Conservation (phyloP, 164 flowering plant genomes). For the Euptelea pleiosperma region DNA sequence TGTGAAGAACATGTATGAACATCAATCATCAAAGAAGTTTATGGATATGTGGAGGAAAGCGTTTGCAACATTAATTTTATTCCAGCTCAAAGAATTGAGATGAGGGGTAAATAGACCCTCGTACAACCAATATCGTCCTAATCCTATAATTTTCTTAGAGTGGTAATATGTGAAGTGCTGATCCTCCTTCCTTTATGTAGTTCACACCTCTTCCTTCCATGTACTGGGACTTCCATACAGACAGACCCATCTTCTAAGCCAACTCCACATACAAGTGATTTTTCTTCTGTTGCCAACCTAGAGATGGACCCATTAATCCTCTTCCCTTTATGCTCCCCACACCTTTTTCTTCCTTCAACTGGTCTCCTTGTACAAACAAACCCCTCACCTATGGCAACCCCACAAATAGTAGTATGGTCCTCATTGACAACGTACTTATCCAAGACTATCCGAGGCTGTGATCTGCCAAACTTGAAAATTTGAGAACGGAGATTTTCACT, state of each 20-base stretch:
- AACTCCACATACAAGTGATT: background rate
- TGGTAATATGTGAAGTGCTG: too few relatives aligned
- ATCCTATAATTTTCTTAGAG: too few relatives aligned
- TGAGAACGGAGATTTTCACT: constrained; percentile 20
- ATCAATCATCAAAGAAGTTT: too few relatives aligned
- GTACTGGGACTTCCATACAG: constrained; percentile 10
- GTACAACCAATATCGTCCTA: too few relatives aligned
- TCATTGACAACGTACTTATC: constrained; percentile 12
- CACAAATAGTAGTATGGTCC: constrained; percentile 15
- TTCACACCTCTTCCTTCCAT: constrained; percentile 23
- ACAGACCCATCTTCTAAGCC: constrained; percentile 7
- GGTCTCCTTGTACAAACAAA: constrained; percentile 26
- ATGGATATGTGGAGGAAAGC: too few relatives aligned
- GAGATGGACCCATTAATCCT: constrained; percentile 1
- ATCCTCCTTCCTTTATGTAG: constrained; percentile 15
- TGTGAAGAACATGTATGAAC: too few relatives aligned
- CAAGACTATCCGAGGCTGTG: constrained; percentile 40
- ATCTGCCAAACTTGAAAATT: constrained; percentile 44
- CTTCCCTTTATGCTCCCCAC: constrained; percentile 47
- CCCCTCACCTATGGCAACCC: constrained; percentile 19
- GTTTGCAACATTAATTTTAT: too few relatives aligned
- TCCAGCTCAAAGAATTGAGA: too few relatives aligned
- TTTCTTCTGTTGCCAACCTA: background rate
- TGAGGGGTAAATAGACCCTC: too few relatives aligned
- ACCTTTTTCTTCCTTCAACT: constrained; percentile 40